Evolutionary conservation across 306 rosid species (phyloP).

Genomic region (Sicyos edulis): DNA sequence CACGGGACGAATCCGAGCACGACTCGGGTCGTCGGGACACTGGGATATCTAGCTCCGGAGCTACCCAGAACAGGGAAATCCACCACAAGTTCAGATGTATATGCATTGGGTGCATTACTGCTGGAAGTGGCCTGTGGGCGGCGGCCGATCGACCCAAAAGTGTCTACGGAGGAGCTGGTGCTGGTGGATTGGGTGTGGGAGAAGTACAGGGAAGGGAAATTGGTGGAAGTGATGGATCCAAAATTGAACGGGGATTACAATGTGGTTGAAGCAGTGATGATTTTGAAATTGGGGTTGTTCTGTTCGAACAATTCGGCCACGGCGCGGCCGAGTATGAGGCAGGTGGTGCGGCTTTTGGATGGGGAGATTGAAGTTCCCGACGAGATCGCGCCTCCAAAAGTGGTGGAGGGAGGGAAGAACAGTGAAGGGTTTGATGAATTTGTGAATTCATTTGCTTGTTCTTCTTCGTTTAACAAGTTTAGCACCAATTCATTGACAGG

Average conservation of each 20-base stretch:
- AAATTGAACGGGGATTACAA: constrained; percentile 41
- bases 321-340: constrained; percentile 59
- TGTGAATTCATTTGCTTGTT: constrained; percentile 41
- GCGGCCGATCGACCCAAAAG: constrained; percentile 65
- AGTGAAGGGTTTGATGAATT: constrained; percentile 61
- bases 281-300: constrained; percentile 59
- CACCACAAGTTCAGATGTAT: constrained; percentile 64
- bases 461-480: constrained; percentile 49
- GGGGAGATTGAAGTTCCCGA: constrained; percentile 47
- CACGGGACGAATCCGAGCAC: constrained; percentile 69
- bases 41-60: constrained; percentile 85
- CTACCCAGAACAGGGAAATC: constrained; percentile 67
- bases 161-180: constrained; percentile 45
- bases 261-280: constrained; percentile 37
- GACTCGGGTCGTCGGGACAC: constrained; percentile 73
- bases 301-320: constrained; percentile 45
- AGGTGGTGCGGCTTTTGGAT: constrained; percentile 54
- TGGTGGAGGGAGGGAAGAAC: constrained; percentile 15
- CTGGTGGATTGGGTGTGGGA: constrained; percentile 86
- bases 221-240: constrained; percentile 48
- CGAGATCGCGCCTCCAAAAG: constrained; percentile 35
- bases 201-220: constrained; percentile 37
- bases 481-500: constrained; percentile 36
- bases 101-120: constrained; percentile 66
- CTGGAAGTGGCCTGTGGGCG: constrained; percentile 68